Evolutionary conservation across 495 filamentous ascomycete species (phyloP).

Genomic region (Viridothelium virens): DNA sequence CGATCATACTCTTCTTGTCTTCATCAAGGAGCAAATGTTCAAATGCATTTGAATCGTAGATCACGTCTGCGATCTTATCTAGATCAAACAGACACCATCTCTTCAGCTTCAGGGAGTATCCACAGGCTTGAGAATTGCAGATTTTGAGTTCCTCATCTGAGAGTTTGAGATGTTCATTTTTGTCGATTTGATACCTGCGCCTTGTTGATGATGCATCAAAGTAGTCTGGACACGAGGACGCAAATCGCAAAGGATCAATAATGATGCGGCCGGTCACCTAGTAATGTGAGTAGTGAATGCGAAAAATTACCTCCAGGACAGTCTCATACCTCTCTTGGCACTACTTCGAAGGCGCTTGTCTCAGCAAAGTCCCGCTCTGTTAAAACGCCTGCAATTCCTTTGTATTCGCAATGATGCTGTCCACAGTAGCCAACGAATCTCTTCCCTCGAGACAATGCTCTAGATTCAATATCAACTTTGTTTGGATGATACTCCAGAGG

Average conservation of each 20-base stretch:
- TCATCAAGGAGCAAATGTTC: neutral
- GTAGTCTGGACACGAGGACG: too few species aligned
- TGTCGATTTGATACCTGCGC: neutral
- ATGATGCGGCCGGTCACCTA: too few species aligned
- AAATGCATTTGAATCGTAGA: neutral
- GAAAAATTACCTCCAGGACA: too few species aligned
- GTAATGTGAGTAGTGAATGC: too few species aligned
- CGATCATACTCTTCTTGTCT: neutral
- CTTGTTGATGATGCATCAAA: too few species aligned
- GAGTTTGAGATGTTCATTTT: neutral
- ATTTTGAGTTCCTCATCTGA: neutral
- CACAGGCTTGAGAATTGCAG: neutral
- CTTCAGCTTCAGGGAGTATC: neutral
- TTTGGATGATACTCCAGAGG: constrained; percentile 17
- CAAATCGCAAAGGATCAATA: too few species aligned
- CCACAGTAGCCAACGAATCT: constrained; percentile 14
- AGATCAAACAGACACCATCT: neutral
- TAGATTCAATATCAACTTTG: neutral
- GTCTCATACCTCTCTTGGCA: too few species aligned
- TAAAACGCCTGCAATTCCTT: constrained; percentile 15
- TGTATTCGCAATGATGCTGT: constrained; percentile 17
- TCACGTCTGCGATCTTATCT: neutral
- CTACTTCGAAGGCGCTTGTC: neutral
- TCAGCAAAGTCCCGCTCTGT: neutral
- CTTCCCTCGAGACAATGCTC: constrained; percentile 17